phyloP scores from a whole-genome alignment of 352 stramenopile genomes.

The Phytophthora boehmeriae region DNA sequence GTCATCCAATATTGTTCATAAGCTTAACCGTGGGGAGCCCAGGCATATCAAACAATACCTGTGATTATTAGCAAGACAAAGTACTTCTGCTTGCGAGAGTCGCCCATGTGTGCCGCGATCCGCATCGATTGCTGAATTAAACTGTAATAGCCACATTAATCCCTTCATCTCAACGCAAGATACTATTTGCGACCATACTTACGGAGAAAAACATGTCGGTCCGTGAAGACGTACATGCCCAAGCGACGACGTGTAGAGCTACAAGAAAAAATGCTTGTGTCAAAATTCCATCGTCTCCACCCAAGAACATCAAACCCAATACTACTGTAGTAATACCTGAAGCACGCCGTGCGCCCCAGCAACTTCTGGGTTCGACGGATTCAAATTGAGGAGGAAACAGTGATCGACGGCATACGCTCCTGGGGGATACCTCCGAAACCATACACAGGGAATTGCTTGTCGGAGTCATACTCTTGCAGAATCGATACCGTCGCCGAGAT shows the following conservation, averaged over 20 bases:
- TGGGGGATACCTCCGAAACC: constrained; percentile 85
- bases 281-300: not conserved
- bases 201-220: constrained; percentile 65
- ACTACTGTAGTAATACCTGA: too few relatives aligned
- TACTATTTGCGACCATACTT: constrained; percentile 13
- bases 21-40: not conserved
- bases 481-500: constrained; percentile 68
- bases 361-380: constrained; percentile 75
- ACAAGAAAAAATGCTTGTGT: not conserved
- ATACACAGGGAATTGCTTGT: constrained; percentile 79
- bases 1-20: too few relatives aligned
- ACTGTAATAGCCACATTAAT: constrained; percentile 17
- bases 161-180: not conserved
- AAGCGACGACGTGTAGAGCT: constrained; percentile 64
- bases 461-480: constrained; percentile 72
- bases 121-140: constrained; percentile 61
- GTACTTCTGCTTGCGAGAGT: constrained; percentile 79
- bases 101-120: constrained; percentile 44
- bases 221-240: constrained; percentile 57
- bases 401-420: constrained; percentile 75
- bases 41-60: constrained; percentile 12
- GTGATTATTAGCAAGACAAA: constrained; percentile 89
- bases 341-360: constrained; percentile 74
- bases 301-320: not conserved
- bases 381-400: constrained; percentile 90